These are phyloP conservation scores for Chamaecyparis obtusa DNA, from an alignment of 75 land plant genomes.

Conservation along the genomic window DNA sequence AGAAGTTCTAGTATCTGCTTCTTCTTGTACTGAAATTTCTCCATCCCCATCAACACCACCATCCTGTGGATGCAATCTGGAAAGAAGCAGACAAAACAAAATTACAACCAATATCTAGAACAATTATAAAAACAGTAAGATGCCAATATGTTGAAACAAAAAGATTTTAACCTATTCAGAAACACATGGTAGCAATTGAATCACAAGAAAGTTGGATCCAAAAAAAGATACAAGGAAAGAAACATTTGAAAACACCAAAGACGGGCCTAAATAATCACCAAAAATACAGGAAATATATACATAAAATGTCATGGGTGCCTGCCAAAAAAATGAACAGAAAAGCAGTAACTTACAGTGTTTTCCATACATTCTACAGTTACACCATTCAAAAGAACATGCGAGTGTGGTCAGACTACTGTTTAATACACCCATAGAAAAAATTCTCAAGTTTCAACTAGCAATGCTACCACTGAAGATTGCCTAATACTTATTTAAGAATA, in stretches of 20 bases:
- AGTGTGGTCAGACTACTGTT: not conserved
- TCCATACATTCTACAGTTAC: not conserved
- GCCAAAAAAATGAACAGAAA: not conserved
- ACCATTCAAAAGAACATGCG: not conserved
- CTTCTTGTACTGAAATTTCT: conserved; percentile 3
- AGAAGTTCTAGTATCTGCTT: conserved; percentile 2
- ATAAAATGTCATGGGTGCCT: not conserved
- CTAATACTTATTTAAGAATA: not conserved
- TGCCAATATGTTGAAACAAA: not conserved
- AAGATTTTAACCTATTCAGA: not conserved
- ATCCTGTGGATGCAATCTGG: conserved; percentile 5
- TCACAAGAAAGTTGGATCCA: not conserved
- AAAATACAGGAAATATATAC: not conserved
- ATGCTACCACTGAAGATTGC: not conserved
- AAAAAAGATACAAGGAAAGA: not conserved
- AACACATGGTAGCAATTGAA: not conserved
- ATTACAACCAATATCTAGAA: not conserved
- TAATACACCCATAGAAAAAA: not conserved
- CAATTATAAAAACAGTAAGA: not conserved
- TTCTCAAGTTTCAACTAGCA: not conserved
- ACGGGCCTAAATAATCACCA: not conserved
- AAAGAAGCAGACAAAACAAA: not conserved
- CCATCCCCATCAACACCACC: conserved; percentile 11
- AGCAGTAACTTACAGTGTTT: not conserved
- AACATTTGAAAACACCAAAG: not conserved